These are phyloP conservation scores for Fraxinus xanthoxyloides DNA, from an alignment of 305 asterid genomes.

Conservation along the genomic window DNA sequence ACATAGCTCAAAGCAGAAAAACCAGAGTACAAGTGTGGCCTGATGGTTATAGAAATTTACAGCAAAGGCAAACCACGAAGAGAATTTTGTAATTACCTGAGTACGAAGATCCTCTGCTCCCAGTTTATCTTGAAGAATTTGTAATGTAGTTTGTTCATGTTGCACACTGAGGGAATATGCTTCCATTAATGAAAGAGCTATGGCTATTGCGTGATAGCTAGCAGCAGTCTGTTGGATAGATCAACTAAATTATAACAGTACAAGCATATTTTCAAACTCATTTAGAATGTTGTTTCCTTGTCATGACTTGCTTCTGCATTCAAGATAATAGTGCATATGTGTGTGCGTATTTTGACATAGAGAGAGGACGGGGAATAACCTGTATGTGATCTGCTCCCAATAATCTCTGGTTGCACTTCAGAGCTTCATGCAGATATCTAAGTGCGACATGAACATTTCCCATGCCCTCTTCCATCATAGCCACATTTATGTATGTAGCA, in stretches of 20 bases:
- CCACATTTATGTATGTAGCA: constrained; percentile 97
- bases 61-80: not conserved
- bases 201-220: constrained; percentile 99
- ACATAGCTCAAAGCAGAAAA: not conserved
- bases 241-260: constrained; percentile 17
- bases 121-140: constrained; percentile 92
- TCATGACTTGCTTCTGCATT: constrained; percentile 18
- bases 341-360: constrained; percentile 15
- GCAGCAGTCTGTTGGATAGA: constrained; percentile 89
- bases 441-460: constrained; percentile 99
- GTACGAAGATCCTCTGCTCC: constrained; percentile 99
- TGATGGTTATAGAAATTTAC: constrained; percentile 3
- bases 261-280: constrained; percentile 15
- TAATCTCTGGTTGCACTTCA: constrained; percentile 86
- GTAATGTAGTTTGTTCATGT: constrained; percentile 96
- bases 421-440: constrained; percentile 98
- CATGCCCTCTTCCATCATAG: constrained; percentile 99
- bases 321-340: not conserved
- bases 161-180: constrained; percentile 98
- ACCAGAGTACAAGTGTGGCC: not conserved
- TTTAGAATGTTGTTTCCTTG: constrained; percentile 8
- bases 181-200: constrained; percentile 99
- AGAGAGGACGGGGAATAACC: constrained; percentile 44
- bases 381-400: constrained; percentile 98
- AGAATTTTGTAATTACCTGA: constrained; percentile 58